Percentiles rank a stretch among this genome's conserved stretches.
Evolutionary conservation across 2,329 filamentous ascomycete species (phyloP).

Genomic region (Fusarium globosum): DNA sequence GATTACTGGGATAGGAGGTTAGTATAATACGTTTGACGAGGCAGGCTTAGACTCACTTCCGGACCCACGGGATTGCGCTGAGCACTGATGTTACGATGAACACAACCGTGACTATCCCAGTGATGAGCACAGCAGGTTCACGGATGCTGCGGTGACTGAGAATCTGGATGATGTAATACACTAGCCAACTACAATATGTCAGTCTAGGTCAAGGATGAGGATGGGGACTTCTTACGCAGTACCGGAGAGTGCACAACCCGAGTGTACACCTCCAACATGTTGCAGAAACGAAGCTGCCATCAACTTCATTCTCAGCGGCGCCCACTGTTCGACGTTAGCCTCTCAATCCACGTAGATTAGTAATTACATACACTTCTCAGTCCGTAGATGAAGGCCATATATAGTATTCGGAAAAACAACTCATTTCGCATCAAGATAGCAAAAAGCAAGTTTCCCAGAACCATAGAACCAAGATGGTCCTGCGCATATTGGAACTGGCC

Average conservation of each 20-base stretch:
- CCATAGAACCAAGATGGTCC: background rate
- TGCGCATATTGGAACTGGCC: background rate
- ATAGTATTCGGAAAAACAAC: background rate
- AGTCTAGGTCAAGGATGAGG: rapidly evolving
- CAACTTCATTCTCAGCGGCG: background rate
- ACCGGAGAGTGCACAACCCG: background rate
- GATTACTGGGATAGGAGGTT: background rate
- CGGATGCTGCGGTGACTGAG: background rate
- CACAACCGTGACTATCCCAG: background rate
- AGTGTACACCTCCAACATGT: slow-evolving; percentile 1
- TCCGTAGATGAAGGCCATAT: background rate
- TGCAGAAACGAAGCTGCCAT: background rate
- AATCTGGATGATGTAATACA: background rate
- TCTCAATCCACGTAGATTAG: rapidly evolving
- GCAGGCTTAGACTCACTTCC: background rate
- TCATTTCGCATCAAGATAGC: background rate
- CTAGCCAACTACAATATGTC: background rate
- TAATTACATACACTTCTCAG: background rate
- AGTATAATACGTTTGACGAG: rapidly evolving
- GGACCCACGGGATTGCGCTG: background rate
- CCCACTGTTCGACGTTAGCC: background rate
- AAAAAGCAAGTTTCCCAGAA: background rate
- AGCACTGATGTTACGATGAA: background rate
- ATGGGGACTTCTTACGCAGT: background rate
- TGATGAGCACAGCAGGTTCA: background rate